A percentile compares a stretch with the other conserved stretches of the same genome.
Evolutionary conservation across 352 stramenopile species (phyloP).

Genomic region (Phytophthora europaea): DNA sequence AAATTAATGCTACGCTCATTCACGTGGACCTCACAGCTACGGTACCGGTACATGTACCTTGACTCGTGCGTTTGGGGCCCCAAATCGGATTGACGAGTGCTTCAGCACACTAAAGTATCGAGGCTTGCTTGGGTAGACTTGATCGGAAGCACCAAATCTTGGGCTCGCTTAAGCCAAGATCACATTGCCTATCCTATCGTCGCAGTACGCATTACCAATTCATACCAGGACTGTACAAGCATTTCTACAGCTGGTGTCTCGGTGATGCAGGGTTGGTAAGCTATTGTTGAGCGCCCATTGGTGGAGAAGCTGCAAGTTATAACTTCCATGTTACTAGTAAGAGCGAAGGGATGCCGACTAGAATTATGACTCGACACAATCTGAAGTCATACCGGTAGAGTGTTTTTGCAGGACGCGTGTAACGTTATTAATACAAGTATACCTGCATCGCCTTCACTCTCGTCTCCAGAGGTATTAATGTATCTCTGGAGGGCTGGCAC

Average conservation of each 20-base stretch:
- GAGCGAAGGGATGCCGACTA: no score
- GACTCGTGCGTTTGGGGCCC: background rate
- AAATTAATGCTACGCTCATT: conserved; percentile 10
- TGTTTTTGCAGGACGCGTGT: no score
- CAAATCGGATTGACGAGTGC: background rate
- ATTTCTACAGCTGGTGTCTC: conserved; percentile 4
- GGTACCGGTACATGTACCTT: background rate
- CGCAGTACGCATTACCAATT: conserved; percentile 14
- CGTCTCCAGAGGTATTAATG: no score
- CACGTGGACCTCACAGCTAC: background rate
- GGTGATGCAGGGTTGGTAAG: conserved; percentile 22
- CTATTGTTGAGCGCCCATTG: background rate
- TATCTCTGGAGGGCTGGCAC: no score
- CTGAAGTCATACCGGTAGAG: no score
- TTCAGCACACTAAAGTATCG: background rate
- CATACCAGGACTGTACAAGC: background rate
- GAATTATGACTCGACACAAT: no score
- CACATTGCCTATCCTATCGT: conserved; percentile 5
- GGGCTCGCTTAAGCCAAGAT: background rate
- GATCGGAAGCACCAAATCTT: background rate
- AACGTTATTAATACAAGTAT: no score
- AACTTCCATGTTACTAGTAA: no score
- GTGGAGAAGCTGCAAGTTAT: background rate
- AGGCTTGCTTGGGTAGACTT: background rate
- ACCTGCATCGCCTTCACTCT: no score